Base-by-base conservation (phyloP, 108 stramenopile genomes). In the Fragilaria radians region DNA sequence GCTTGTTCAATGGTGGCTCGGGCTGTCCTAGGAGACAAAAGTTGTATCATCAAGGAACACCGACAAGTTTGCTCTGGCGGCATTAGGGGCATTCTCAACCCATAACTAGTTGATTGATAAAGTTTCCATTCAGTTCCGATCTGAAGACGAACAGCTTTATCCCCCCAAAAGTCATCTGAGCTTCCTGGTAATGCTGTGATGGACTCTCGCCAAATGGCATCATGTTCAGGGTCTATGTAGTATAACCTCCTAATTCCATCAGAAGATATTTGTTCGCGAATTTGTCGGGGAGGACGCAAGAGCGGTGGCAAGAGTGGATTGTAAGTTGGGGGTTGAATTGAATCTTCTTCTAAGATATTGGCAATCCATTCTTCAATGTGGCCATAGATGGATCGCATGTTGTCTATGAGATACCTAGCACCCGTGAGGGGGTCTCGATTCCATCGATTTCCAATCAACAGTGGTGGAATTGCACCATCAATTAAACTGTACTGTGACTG, bases 61-160 rank as follows among this genome's bases (percentile, higher is more conserved):
- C 85, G 70, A 32, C 79, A 59, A 1, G 78, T 55, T 24, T 76
- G 70, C 52, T 90, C 88, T 3, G 88, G 83, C 0, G 88, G 76
- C 7, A 63, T 51, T 1, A 73, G 57, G 7, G 83, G 85, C 23
- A 71, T 23, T 22, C 63, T 68, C 34, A 77, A 58, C 24, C 46
- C 32, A 23, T 42, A 49, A 45, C 55, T 61, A 51, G 71, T 57
- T 46, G 66, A 58, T 24, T 60, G 76, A 71, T 72, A 77, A 11
- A 77, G 48, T 24, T 65, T 68, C 76, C 76, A 77, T 27, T 62
- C 62, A 1, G 65, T 57, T 2, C 29, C 53, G 5, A 45, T 58
- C 25, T 48, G 22, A 25, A 25, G 25, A 46, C 46, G 26, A 27
- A 22, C 11, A 1, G 45, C 24, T 46, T 46, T 46, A 28, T 21